Evolutionary conservation across 192 early-diverging fungal genomes (phyloP), one percentile per base, ranked within the genome.

Genomic region (Chytriomyces sp.): DNA sequence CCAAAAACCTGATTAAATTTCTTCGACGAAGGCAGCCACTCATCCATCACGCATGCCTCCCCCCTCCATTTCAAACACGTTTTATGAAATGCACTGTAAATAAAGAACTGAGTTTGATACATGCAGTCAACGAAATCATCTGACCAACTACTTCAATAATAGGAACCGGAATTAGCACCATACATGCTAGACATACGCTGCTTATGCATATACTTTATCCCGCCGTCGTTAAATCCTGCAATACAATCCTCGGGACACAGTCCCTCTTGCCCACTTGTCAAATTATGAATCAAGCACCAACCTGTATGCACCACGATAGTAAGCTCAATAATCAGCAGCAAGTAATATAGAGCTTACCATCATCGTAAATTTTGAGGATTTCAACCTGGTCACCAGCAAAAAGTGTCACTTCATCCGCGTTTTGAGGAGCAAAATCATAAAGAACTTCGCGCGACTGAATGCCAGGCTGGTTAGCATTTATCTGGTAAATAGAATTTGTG

Each of bases 171-270:
- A 7, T 37, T 26, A 28, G 64, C 12, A 65, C 34, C 64, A 25
- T 65, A 65, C 3, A 65, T 52, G 31, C 64, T 65, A 17, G 64
- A 65, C 7, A 52, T 31, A 31, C 64, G 64, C 64, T 65, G 64
- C 64, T 65, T 65, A 22, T 49, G 44, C 44, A 12, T 22, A 49
- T 19, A 19, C 44, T 49, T 49, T 49, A 49, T 22, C 12, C 44
- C 44, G 2, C 44, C 44, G 2, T 39, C 33, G 17, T 32, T 33
- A 31, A 52, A 65, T 22, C 40, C 68, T 36, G 72, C 81, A 31
- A 85, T 59, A 55, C 82, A 84, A n/a, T 83, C 84, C 10, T 82
- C 59, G 26, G 85, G 85, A 71, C 80, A 84, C 59, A 65, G 55
- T 6, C 85, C 85, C 37, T 75, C 80, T 66, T 80, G 65, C 26